Conservation (phyloP, 306 rosid species). For the Alnus glutinosa region DNA sequence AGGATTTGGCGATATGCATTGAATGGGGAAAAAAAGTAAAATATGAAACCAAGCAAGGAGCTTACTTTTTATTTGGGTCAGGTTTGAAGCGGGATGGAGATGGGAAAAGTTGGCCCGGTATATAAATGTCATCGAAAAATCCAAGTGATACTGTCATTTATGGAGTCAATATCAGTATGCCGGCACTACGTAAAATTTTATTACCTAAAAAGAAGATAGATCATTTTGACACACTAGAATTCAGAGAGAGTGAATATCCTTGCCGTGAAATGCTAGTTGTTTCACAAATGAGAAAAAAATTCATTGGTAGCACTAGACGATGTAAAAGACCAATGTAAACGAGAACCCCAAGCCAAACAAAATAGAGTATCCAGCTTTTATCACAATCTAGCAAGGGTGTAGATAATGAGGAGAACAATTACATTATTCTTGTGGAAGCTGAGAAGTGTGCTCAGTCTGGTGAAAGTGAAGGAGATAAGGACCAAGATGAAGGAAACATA, state of each 20-base stretch:
- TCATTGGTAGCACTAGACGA: background rate
- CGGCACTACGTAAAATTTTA: background rate
- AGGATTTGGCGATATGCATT: slow-evolving; percentile 4
- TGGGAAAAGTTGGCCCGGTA: slow-evolving; percentile 62
- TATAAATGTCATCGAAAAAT: slow-evolving; percentile 77
- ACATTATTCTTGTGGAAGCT: too few species aligned
- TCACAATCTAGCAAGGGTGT: slow-evolving; percentile 8
- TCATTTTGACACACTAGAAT: background rate
- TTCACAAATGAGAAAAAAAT: slow-evolving; percentile 2
- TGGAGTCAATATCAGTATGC: slow-evolving; percentile 27
- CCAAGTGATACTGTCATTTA: slow-evolving; percentile 73
- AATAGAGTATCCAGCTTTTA: background rate
- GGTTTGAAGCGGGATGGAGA: slow-evolving; percentile 45
- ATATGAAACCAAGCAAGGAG: slow-evolving; percentile 5
- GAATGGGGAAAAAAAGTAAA: background rate
- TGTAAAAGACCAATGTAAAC: slow-evolving; percentile 3
- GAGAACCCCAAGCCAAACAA: background rate
- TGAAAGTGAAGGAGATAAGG: too few species aligned
- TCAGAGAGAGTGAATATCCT: slow-evolving; percentile 6
- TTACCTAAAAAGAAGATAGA: background rate
- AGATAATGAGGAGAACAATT: too few species aligned
- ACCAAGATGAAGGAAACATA: too few species aligned
- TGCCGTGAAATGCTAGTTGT: slow-evolving; percentile 12
- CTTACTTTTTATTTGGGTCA: slow-evolving; percentile 51
- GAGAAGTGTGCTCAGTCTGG: too few species aligned